Evolutionary conservation across 345 rosid species (phyloP).

Genomic region (Gossypium australe): DNA sequence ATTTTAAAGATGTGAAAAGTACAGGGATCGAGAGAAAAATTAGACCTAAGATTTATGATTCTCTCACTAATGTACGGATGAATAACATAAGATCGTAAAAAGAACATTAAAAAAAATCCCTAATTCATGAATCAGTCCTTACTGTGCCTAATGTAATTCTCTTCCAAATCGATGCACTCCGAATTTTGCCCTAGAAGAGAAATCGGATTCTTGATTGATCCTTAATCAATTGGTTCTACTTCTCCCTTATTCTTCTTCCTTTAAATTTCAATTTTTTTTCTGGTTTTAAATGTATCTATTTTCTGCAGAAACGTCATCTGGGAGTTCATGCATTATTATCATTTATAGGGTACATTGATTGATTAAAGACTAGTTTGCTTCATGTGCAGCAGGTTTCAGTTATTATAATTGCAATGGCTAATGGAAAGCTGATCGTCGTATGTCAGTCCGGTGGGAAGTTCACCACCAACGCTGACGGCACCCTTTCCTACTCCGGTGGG

Average conservation of each 20-base stretch:
- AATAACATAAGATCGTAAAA: no score
- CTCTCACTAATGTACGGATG: no score
- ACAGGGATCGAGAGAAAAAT: no score
- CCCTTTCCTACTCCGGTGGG: slow-evolving; percentile 51
- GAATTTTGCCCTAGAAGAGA: background rate
- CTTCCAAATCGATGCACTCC: background rate
- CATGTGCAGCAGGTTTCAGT: background rate
- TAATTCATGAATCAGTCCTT: background rate
- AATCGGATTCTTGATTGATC: background rate
- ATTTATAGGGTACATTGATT: background rate
- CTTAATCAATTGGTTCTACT: background rate
- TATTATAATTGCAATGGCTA: slow-evolving; percentile 1
- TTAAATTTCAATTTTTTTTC: background rate
- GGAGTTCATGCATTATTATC: background rate
- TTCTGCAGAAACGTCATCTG: background rate
- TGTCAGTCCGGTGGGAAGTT: slow-evolving; percentile 67
- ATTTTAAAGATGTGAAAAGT: no score
- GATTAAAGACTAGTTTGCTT: background rate
- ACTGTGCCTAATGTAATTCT: background rate
- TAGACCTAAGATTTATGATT: no score
- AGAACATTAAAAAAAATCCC: background rate
- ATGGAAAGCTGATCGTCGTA: slow-evolving; percentile 54
- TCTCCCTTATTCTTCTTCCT: background rate
- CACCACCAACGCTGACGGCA: slow-evolving; percentile 41
- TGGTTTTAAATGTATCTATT: background rate